phyloP scores from a whole-genome alignment of 2,329 filamentous ascomycete species.

The Xylariaceae sp. region DNA sequence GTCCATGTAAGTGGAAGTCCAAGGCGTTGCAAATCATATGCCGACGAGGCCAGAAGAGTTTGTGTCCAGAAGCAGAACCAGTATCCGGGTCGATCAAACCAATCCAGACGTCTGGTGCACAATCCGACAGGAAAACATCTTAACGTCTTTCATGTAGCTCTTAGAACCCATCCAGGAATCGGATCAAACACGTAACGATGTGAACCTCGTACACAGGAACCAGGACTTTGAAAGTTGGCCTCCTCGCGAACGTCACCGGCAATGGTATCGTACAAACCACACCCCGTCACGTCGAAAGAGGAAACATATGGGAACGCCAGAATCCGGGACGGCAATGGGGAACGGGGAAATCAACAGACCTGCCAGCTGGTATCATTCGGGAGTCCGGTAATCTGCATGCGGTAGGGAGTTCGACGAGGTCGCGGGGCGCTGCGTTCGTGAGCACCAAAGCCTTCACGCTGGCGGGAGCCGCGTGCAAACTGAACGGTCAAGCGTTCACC shows the following conservation, averaged over 20 bases:
- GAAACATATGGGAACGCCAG: constrained; percentile 29
- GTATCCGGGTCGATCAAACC: constrained; percentile 31
- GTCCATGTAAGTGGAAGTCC: constrained; percentile 72
- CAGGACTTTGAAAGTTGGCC: constrained; percentile 24
- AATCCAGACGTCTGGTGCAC: constrained; percentile 29
- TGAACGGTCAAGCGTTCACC: constrained; percentile 96
- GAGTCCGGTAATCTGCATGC: constrained; percentile 97
- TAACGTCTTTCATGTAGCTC: constrained; percentile 31
- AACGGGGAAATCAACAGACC: constrained; percentile 76
- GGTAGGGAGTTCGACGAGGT: constrained; percentile 87
- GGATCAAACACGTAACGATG: constrained; percentile 22
- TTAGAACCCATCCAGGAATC: constrained; percentile 28
- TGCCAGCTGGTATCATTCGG: constrained; percentile 99
- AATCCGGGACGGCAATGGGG: constrained; percentile 37
- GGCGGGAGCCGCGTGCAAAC: constrained; percentile 82
- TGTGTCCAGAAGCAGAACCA: constrained; percentile 33
- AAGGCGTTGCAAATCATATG: constrained; percentile 39
- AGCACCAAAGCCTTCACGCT: constrained; percentile 45
- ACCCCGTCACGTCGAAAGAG: constrained; percentile 27
- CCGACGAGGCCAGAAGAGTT: constrained; percentile 28
- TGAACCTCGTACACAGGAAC: constrained; percentile 24
- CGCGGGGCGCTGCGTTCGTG: constrained; percentile 60
- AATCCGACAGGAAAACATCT: constrained; percentile 30
- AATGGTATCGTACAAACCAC: constrained; percentile 27
- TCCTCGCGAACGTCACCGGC: constrained; percentile 27